Evolutionary conservation across 768 basidiomycete genomes (phyloP), one percentile per base, ranked within the genome.

Genomic region (Macrocybe gigantea): DNA sequence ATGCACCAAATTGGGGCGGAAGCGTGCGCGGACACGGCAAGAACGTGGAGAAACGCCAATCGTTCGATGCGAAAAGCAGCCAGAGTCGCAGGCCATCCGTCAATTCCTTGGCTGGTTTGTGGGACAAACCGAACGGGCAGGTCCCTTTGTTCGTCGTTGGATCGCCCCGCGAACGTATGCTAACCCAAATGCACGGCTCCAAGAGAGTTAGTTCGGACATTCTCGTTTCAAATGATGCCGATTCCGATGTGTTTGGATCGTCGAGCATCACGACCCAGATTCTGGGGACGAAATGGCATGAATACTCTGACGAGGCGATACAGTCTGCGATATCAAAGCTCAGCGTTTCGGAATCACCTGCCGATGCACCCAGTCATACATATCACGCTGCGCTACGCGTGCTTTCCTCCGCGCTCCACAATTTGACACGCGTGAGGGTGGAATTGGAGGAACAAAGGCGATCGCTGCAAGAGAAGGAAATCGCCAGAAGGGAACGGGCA

Each of bases 231-330:
- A 64, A 58, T 30, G 69, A 73, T 15, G 58, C 64, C 5, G 66
- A 74, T 31, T 48, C 61, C 5, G 59, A 67, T 8, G 56, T 66
- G 6, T 60, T 74, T 37, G 47, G 58, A 48, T 45, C 69, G 30
- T 38, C 56, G 14, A 13, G 11, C 2, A 52, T 71, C 9, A 64
- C 70, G 1, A 60, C 71, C 1, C 74, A 79, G 49, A 73, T 90
- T 8, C 72, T 91, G 12, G 68, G 74, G 2, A 85, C 80, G 7
- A 77, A 71, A 59, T 93, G 89, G 88, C 88, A 92, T 58, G 77
- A 80, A 15, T 82, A 80, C 55, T 81, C 86, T 2, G 87, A 92
- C 61, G 79, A 86, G 42, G 83, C 76, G 1, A 84, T 92, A 38
- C 80, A 84, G 50, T 67, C 72, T 11, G 74, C 79, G 3, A 77